These are phyloP conservation scores for Rhynchospora pubera DNA, from an alignment of 176 grass and related monocot genomes.

Conservation along the genomic window DNA sequence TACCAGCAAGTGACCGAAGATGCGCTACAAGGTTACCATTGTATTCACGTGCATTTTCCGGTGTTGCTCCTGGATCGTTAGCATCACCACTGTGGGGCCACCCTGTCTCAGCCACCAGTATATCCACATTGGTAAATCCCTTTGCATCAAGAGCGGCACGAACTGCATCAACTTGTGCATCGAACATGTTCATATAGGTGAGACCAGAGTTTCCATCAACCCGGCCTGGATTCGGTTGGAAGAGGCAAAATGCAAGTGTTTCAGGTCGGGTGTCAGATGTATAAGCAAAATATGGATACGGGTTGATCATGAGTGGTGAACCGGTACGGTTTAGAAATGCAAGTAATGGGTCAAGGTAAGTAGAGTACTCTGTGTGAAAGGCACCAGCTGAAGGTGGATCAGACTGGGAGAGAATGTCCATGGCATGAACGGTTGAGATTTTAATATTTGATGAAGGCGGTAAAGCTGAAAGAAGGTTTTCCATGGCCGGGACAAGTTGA, in stretches of 20 bases:
- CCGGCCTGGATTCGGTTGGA: conserved; percentile 83
- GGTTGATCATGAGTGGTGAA: conserved; percentile 92
- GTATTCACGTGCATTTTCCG: conserved; percentile 84
- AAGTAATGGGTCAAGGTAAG: conserved; percentile 56
- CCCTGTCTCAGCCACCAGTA: conserved; percentile 91
- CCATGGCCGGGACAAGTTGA: conserved; percentile 81
- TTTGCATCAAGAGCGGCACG: conserved; percentile 59
- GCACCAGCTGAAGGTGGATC: conserved; percentile 81
- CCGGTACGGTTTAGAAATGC: conserved; percentile 71
- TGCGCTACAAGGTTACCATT: conserved; percentile 73
- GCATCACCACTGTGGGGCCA: conserved; percentile 88
- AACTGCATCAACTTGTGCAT: conserved; percentile 92
- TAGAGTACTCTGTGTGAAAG: conserved; percentile 49
- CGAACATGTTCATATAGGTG: conserved; percentile 96
- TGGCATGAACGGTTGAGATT: conserved; percentile 88
- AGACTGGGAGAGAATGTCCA: conserved; percentile 71
- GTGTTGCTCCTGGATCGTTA: conserved; percentile 58
- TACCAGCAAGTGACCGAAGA: conserved; percentile 60
- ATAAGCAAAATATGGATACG: conserved; percentile 97
- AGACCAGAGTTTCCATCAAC: conserved; percentile 58
- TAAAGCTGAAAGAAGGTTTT: conserved; percentile 78
- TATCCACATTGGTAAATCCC: conserved; percentile 56
- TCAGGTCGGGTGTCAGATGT: conserved; percentile 64
- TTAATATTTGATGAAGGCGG: conserved; percentile 60
- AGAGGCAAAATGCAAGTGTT: conserved; percentile 95